Conservation (phyloP, 805 yeast genomes). For the Nakazawaea sp. region DNA sequence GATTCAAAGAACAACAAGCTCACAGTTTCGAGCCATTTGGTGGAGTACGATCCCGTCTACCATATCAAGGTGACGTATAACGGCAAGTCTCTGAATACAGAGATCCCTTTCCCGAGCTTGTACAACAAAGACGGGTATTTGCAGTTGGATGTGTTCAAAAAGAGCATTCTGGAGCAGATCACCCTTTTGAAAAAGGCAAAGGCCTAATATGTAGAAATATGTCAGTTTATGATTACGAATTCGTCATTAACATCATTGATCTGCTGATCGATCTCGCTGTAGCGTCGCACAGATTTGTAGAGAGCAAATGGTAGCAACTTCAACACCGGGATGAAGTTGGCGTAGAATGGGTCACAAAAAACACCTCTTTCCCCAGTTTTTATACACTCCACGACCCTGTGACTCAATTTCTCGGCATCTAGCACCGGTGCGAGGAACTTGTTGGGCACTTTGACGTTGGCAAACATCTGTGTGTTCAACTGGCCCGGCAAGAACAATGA, state of each 20-base stretch:
- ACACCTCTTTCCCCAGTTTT: constrained; percentile 33
- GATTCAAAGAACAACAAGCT: constrained; percentile 26
- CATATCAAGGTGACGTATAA: constrained; percentile 26
- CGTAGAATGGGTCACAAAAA: constrained; percentile 39
- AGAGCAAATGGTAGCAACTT: constrained; percentile 33
- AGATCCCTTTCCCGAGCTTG: constrained; percentile 31
- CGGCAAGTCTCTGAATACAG: constrained; percentile 13
- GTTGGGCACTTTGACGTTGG: constrained; percentile 33
- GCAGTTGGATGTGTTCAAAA: constrained; percentile 26
- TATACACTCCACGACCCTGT: constrained; percentile 24
- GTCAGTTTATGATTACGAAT: neutral
- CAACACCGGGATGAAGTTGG: constrained; percentile 35
- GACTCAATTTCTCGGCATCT: constrained; percentile 29
- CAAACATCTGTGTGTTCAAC: constrained; percentile 39
- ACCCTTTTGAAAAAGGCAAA: constrained; percentile 17
- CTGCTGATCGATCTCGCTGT: constrained; percentile 23
- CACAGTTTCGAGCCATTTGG: constrained; percentile 28
- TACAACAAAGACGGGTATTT: constrained; percentile 41
- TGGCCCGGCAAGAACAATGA: constrained; percentile 46
- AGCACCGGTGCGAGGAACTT: constrained; percentile 43
- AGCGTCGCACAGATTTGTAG: constrained; percentile 23
- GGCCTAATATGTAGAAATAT: constrained; percentile 9
- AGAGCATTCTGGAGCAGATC: constrained; percentile 17
- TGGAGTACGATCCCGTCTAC: constrained; percentile 39
- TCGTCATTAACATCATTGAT: constrained; percentile 2